Conservation (phyloP, 208 protist genomes). For the Acanthamoeba lenticulata region DNA sequence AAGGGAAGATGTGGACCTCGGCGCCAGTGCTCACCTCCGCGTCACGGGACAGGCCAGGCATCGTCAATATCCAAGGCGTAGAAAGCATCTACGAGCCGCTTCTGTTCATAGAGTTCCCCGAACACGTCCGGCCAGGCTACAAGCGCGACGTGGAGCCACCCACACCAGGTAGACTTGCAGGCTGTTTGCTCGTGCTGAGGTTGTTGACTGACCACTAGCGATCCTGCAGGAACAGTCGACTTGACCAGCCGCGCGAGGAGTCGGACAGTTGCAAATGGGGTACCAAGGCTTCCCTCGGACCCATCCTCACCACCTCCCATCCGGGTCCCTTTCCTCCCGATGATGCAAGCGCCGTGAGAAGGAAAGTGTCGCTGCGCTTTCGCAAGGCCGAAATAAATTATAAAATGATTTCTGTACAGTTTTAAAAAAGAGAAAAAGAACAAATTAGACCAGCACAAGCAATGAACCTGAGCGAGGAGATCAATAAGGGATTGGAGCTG, state of each 20-base stretch:
- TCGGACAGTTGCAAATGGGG: too few species aligned
- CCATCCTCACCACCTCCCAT: background rate
- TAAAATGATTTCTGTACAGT: too few species aligned
- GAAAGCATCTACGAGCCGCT: background rate
- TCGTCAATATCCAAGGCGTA: background rate
- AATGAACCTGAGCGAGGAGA: constrained; percentile 54
- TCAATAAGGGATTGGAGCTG: background rate
- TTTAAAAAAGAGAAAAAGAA: background rate
- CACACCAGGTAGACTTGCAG: too few species aligned
- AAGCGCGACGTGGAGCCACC: background rate
- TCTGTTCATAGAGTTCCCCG: background rate
- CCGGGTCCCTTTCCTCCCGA: background rate
- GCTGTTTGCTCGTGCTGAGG: too few species aligned
- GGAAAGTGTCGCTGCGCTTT: too few species aligned
- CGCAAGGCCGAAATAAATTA: too few species aligned
- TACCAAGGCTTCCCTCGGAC: background rate
- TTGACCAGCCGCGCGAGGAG: too few species aligned
- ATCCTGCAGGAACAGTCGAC: too few species aligned
- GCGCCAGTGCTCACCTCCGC: background rate
- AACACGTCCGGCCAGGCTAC: background rate
- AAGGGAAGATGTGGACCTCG: background rate
- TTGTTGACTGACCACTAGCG: too few species aligned
- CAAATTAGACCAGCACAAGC: background rate
- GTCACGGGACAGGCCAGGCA: background rate
- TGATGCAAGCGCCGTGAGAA: too few species aligned